phyloP scores from a whole-genome alignment of 2,329 filamentous ascomycete genomes.

The Aspergillus versicolor region DNA sequence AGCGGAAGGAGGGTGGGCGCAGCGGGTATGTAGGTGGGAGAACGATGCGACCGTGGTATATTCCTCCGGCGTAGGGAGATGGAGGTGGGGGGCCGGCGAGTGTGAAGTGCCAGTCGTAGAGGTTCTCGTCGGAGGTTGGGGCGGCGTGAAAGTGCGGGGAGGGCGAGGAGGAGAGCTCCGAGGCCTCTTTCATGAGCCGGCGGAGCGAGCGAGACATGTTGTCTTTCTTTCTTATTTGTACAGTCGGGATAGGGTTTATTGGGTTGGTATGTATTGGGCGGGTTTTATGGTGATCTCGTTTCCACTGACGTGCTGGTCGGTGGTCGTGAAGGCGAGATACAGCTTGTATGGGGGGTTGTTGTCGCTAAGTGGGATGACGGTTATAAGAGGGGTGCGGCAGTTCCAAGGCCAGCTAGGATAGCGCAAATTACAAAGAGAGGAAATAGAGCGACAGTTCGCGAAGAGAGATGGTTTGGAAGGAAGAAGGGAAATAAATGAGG shows the following conservation, averaged over 20 bases:
- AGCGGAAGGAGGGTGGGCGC: slow-evolving; percentile 91
- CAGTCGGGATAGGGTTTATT: neutral
- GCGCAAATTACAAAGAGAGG: neutral
- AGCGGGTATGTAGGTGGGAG: slow-evolving; percentile 88
- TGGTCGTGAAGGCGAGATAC: neutral
- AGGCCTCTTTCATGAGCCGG: slow-evolving; percentile 72
- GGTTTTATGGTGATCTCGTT: neutral
- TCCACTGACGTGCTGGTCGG: neutral
- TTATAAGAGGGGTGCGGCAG: neutral
- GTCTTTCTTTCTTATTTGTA: neutral
- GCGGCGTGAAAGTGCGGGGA: slow-evolving; percentile 82
- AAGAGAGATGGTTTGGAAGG: neutral
- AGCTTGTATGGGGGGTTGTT: neutral
- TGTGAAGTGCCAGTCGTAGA: slow-evolving; percentile 99
- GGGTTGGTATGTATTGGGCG: neutral
- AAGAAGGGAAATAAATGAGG: neutral
- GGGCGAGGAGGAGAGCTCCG: slow-evolving; percentile 76
- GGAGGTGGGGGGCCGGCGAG: slow-evolving; percentile 79
- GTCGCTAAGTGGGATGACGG: neutral
- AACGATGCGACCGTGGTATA: slow-evolving; percentile 95
- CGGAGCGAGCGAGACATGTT: slow-evolving; percentile 37
- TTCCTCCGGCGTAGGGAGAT: slow-evolving; percentile 74
- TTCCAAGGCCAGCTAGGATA: slow-evolving; percentile 6
- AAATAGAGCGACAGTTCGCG: neutral
- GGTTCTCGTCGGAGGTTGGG: slow-evolving; percentile 76